phyloP scores from a whole-genome alignment of 2,329 filamentous ascomycete species.

The Aspergillus terreus region DNA sequence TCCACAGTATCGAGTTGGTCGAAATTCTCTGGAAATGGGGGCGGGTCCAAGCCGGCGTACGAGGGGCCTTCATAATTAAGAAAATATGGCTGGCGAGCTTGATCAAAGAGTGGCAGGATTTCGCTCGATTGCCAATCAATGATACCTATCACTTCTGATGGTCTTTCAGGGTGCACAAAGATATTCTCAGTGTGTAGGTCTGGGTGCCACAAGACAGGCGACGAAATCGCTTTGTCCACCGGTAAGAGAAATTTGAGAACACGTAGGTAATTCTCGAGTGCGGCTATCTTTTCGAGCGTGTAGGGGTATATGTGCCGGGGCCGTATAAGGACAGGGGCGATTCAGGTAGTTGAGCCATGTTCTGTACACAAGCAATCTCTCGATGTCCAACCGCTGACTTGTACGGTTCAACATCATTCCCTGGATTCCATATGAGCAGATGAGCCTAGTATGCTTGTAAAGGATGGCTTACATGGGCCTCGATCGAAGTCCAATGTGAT shows the following conservation, averaged over 20 bases:
- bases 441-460: not conserved
- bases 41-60: slow-evolving; percentile 2
- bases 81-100: slow-evolving; percentile 30
- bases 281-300: slow-evolving; percentile 29
- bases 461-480: slow-evolving; percentile 9
- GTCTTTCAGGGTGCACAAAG: slow-evolving; percentile 19
- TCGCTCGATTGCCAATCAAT: slow-evolving; percentile 27
- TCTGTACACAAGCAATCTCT: slow-evolving; percentile 28
- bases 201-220: slow-evolving; percentile 30
- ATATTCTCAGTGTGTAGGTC: slow-evolving; percentile 38
- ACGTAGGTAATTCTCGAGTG: slow-evolving; percentile 27
- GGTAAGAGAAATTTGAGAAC: slow-evolving; percentile 25
- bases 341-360: slow-evolving; percentile 27
- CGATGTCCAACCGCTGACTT: slow-evolving; percentile 29
- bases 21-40: slow-evolving; percentile 7
- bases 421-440: slow-evolving; percentile 17
- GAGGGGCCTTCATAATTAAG: slow-evolving; percentile 31
- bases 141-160: slow-evolving; percentile 17
- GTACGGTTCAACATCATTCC: slow-evolving; percentile 28
- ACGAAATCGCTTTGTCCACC: slow-evolving; percentile 20
- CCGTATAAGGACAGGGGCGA: slow-evolving; percentile 33
- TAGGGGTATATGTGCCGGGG: slow-evolving; percentile 35
- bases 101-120: slow-evolving; percentile 33
- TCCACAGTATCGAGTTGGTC: slow-evolving; percentile 6
- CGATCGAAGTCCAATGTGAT: slow-evolving; percentile 10